phyloP scores from a whole-genome alignment of 2,329 filamentous ascomycete genomes.

The Huntiella decipiens region DNA sequence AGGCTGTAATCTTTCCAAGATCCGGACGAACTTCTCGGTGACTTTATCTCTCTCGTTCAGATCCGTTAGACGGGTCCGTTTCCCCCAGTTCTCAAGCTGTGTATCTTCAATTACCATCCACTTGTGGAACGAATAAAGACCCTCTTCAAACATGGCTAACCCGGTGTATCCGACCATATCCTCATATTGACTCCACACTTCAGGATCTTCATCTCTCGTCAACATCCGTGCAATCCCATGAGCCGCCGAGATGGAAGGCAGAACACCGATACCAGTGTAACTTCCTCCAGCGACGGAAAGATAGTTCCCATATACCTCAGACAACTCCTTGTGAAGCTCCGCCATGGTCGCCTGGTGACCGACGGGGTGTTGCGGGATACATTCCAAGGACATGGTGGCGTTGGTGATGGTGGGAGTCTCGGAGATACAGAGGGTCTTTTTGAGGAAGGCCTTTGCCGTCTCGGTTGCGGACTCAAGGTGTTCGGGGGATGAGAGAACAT shows the following conservation, averaged over 20 bases:
- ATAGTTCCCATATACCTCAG: slow-evolving; percentile 36
- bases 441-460: slow-evolving; percentile 49
- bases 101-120: not conserved
- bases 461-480: slow-evolving; percentile 48
- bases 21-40: too few relatives aligned
- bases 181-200: not conserved
- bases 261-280: slow-evolving; percentile 32
- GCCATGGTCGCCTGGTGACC: slow-evolving; percentile 51
- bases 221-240: slow-evolving; percentile 24
- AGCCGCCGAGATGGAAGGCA: slow-evolving; percentile 32
- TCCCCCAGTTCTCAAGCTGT: not conserved
- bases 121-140: not conserved
- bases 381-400: slow-evolving; percentile 43
- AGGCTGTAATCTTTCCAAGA: not conserved
- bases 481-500: slow-evolving; percentile 28
- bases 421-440: slow-evolving; percentile 29
- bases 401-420: slow-evolving; percentile 33
- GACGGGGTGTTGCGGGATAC: slow-evolving; percentile 79
- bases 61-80: not conserved
- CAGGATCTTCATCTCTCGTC: slow-evolving; percentile 11
- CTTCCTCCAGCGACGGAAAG: slow-evolving; percentile 44
- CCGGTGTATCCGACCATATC: slow-evolving; percentile 19
- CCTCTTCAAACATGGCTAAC: slow-evolving; percentile 1
- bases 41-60: not conserved
- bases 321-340: slow-evolving; percentile 34